Evolutionary conservation across 345 rosid species (phyloP), one percentile per base, ranked within the genome.

Genomic region (Eucalyptus pumila): DNA sequence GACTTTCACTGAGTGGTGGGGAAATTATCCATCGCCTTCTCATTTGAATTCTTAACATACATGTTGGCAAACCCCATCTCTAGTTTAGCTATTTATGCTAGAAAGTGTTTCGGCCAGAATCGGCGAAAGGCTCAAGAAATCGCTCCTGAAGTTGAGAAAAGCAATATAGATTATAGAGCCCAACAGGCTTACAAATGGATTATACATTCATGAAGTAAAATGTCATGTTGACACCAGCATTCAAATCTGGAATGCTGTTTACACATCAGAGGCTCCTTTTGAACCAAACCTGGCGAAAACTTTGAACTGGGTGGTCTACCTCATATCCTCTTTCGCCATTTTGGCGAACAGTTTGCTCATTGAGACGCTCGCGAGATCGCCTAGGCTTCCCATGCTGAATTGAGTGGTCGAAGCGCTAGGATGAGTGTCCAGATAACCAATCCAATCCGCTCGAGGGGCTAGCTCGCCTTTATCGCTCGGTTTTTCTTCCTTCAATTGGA

Each of bases 261-360:
- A 24, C 85, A 6, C 85, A 76, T 21, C 47, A 76, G 85, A 21
- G 15, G 47, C 85, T 23, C 47, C 85, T 21, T 76, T 40, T 37
- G 85, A 40, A 76, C 30, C 85, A 40, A 42, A 40, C 8, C 81
- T 21, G 47, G 30, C 24, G 14, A 21, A 13, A 76, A 76, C 27
- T 40, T 37, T 4, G 83, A 21, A 21, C 85, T 23, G 5, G 81
- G 60, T 1, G 83, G 16, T 54, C 48, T 86, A 42, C 67, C 87
- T 54, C 44, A 50, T 32, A 32, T 89, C 89, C 72, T 85, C 87
- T 51, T 49, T 80, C 14, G 81, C 89, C 91, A 89, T 89, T 37
- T 87, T 87, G 83, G 91, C 87, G 15, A 89, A 89, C 30, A 89
- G 86, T 83, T 87, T 58, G 80, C 91, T 89, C 89, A 89, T 81